Evolutionary conservation across 768 basidiomycete genomes (phyloP).

Genomic region (Russula emetica): DNA sequence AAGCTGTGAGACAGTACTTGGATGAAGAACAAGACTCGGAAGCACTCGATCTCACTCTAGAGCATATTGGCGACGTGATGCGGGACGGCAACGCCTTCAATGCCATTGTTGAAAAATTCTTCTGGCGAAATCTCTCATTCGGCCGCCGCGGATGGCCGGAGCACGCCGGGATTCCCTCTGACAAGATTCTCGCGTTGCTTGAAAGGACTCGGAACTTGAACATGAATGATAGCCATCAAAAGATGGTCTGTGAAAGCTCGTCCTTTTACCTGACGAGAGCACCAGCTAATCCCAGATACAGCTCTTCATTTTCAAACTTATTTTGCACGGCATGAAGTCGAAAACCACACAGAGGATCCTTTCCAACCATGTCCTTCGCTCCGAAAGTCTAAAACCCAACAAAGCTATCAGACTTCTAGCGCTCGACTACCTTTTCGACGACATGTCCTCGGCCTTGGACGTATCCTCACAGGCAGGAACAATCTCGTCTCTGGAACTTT

Average conservation of each 20-base stretch:
- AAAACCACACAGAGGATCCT: neutral
- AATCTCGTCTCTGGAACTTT: constrained; percentile 11
- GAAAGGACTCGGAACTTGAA: neutral
- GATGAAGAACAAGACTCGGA: constrained; percentile 44
- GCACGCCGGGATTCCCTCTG: neutral
- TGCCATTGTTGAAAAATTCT: constrained; percentile 38
- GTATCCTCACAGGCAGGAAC: constrained; percentile 9
- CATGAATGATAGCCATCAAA: neutral
- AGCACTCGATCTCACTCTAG: constrained; percentile 46
- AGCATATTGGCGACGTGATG: constrained; percentile 30
- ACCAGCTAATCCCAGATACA: neutral
- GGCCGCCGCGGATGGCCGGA: constrained; percentile 19
- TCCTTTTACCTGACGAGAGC: neutral
- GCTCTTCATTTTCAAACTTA: constrained; percentile 16
- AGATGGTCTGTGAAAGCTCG: neutral
- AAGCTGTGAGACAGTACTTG: constrained; percentile 52
- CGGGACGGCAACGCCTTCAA: constrained; percentile 31
- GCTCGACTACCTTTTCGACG: constrained; percentile 14
- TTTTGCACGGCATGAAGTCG: neutral
- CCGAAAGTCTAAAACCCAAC: neutral
- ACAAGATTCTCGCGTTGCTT: neutral
- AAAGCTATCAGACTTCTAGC: constrained; percentile 8
- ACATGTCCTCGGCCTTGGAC: constrained; percentile 18
- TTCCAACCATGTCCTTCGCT: constrained; percentile 4
- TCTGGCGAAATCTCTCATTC: constrained; percentile 33